Conservation (phyloP, 2,329 filamentous ascomycete species). For the Fusarium sp. region DNA sequence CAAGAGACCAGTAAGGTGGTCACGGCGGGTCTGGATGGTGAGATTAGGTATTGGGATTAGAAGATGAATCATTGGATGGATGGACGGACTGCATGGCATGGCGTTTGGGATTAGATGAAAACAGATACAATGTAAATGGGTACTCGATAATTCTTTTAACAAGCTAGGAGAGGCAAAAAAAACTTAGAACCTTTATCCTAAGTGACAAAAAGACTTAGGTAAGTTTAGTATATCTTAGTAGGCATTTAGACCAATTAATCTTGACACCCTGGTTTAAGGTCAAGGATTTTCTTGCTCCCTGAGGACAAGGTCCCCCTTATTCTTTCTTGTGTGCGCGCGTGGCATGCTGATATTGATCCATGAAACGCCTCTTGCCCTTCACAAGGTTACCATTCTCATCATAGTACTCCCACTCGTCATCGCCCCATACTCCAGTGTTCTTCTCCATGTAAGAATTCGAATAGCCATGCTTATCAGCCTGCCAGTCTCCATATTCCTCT, state of each 20-base stretch:
- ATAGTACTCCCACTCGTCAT: background rate
- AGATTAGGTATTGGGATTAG: constrained; percentile 94
- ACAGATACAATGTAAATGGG: constrained; percentile 16
- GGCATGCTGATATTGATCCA: constrained; percentile 27
- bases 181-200: background rate
- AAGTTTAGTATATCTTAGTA: background rate
- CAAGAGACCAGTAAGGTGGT: constrained; percentile 95
- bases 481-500: constrained; percentile 57
- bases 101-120: constrained; percentile 38
- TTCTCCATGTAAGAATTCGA: background rate
- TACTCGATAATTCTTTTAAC: background rate
- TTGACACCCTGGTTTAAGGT: too few species aligned
- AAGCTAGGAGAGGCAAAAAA: background rate
- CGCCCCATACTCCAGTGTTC: background rate
- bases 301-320: background rate
- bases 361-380: constrained; percentile 12
- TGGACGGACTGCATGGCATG: constrained; percentile 33
- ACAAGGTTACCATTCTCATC: constrained; percentile 16
- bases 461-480: constrained; percentile 44
- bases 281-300: background rate
- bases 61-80: constrained; percentile 10
- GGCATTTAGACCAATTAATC: background rate
- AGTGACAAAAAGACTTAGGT: background rate
- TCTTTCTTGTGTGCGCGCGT: background rate
- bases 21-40: constrained; percentile 88